These are phyloP conservation scores for Purpureocillium takamizusanense DNA, from an alignment of 2,329 filamentous ascomycete species.

Conservation along the genomic window DNA sequence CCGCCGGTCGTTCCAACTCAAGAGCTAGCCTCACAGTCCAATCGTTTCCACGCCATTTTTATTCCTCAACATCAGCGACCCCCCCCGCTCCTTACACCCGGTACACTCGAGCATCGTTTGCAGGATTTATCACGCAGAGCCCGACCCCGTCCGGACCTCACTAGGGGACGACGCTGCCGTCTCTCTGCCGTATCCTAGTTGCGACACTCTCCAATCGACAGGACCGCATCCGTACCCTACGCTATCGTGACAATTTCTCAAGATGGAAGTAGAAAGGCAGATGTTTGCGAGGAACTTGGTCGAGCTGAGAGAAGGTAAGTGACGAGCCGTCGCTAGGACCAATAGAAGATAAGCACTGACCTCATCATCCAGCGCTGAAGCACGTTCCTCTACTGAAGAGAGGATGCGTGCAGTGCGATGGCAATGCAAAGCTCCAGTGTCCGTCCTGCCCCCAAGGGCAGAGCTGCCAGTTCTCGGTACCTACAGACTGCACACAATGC, in stretches of 20 bases:
- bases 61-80: not conserved
- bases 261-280: not conserved
- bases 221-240: no score
- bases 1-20: constrained; percentile 4
- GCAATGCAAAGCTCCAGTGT: constrained; percentile 30
- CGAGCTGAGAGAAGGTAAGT: constrained; percentile 21
- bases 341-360: not conserved
- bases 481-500: constrained; percentile 37
- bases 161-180: not conserved
- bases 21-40: constrained; percentile 12
- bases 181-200: no score
- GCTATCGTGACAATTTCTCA: not conserved
- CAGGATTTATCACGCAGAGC: not conserved
- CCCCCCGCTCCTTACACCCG: not conserved
- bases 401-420: constrained; percentile 37
- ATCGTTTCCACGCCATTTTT: constrained; percentile 11
- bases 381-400: constrained; percentile 31
- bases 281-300: constrained; percentile 16
- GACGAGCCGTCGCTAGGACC: not conserved
- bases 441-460: constrained; percentile 33
- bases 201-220: no score
- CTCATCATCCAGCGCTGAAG: constrained; percentile 16
- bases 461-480: constrained; percentile 36
- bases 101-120: not conserved
- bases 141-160: not conserved